Percentiles rank a stretch among this genome's conserved stretches.
Evolutionary conservation across 495 filamentous ascomycete genomes (phyloP).

Genomic region (Aspergillus steynii): DNA sequence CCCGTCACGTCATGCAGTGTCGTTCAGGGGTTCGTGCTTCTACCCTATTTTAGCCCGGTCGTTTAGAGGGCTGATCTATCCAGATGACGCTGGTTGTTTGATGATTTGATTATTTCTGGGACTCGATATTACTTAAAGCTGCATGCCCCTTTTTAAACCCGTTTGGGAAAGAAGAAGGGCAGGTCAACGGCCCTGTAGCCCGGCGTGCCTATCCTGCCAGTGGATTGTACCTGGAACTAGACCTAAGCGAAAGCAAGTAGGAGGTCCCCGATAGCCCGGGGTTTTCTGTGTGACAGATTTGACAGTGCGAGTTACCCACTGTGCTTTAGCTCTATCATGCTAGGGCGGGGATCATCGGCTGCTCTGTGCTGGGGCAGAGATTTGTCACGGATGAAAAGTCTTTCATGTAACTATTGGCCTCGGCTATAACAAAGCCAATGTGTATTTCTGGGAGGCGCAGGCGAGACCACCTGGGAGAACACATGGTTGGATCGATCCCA

Average conservation of each 20-base stretch:
- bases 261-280: conserved; percentile 1
- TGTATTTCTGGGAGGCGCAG: neutral
- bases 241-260: neutral
- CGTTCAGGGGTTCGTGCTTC: conserved; percentile 24
- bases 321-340: neutral
- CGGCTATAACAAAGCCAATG: neutral
- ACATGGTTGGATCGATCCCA: neutral
- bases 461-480: neutral
- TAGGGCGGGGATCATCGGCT: conserved; percentile 6
- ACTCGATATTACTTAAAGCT: too few relatives aligned
- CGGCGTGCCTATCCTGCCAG: neutral
- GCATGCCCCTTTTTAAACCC: neutral
- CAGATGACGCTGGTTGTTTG: neutral
- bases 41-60: conserved; percentile 13
- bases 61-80: neutral
- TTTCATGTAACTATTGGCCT: neutral
- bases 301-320: conserved; percentile 3
- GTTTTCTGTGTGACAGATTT: conserved; percentile 3
- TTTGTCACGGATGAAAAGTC: conserved; percentile 4
- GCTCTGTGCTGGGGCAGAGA: conserved; percentile 8
- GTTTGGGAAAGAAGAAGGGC: neutral
- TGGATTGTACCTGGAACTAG: neutral
- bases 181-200: neutral
- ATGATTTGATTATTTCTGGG: neutral
- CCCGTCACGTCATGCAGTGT: conserved; percentile 25